Evolutionary conservation across 2,329 filamentous ascomycete species (phyloP), one percentile per base, ranked within the genome.

Genomic region (Phialophora tarda): DNA sequence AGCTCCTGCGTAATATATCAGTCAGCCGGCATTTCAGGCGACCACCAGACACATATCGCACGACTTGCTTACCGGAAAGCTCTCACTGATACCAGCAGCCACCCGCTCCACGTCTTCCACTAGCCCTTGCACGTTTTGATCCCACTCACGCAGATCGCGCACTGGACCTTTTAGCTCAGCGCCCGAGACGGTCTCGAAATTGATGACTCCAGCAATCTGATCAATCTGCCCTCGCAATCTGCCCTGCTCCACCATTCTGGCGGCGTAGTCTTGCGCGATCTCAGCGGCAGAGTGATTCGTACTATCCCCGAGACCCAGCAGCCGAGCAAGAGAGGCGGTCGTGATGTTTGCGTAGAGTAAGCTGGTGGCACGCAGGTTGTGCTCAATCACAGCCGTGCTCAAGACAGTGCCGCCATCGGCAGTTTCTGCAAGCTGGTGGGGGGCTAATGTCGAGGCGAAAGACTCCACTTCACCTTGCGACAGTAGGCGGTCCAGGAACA

Each of bases 201-300:
- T 93, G 66, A 99, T 93, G 11, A 93, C 82, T 14, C 90, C 86
- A 64, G 93, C 91, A 64, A 99, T 93, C 82, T 99, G 95, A 78
- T 99, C 94, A 74, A 99, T 98, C 64, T 90, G 88, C 7, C 94
- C 95, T 2, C 90, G 87, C 59, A 99, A 80, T 34, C 95, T 88
- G 10, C 92, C 93, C 78, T 97, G 93, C 82, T 98, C 93, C 73
- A 99, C 92, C 95, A 99, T 99, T 73, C 88, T 86, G 4, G 94
- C 93, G 12, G 94, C 95, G 62, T 95, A 97, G 65, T 91, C 89
- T 82, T 99, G 95, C 3, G 94, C 94, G 77, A 89, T 90, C 59
- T 91, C 91, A 0, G 87, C 87, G 65, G 79, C 80, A 2, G 79
- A 80, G 4, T 79, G 70, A 47, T 82, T 78, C 14, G 74, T 76